A percentile compares a stretch with the other conserved stretches of the same genome.
Conservation (phyloP, 2,329 filamentous ascomycete genomes). For the Trichoderma harzianum region DNA sequence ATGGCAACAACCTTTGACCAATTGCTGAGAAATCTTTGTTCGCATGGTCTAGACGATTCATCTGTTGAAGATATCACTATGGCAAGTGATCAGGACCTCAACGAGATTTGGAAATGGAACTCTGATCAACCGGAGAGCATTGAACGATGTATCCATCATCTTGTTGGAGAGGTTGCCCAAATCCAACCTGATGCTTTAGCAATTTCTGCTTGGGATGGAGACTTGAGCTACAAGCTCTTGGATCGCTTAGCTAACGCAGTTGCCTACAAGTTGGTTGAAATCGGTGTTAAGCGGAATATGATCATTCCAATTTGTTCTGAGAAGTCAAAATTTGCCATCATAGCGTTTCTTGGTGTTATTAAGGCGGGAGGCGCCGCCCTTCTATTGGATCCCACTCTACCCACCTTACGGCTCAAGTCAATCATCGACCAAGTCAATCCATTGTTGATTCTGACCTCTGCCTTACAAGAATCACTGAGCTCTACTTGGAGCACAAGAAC, state of each 20-base stretch:
- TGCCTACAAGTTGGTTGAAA: not conserved
- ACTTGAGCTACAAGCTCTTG: slow-evolving; percentile 24
- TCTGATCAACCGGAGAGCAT: not conserved
- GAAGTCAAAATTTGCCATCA: slow-evolving; percentile 25
- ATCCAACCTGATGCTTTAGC: slow-evolving; percentile 18
- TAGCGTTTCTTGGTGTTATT: slow-evolving; percentile 26
- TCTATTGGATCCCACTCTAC: slow-evolving; percentile 15
- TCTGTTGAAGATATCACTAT: not conserved
- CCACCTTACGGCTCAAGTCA: not conserved
- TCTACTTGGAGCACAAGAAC: not conserved
- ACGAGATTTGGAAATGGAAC: slow-evolving; percentile 4
- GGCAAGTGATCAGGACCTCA: not conserved
- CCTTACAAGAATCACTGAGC: not conserved
- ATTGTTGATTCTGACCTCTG: not conserved
- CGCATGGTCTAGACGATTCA: not conserved
- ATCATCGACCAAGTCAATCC: not conserved
- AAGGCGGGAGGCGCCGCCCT: slow-evolving; percentile 29
- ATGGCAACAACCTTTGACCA: not conserved
- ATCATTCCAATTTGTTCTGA: slow-evolving; percentile 31
- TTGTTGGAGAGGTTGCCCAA: not conserved
- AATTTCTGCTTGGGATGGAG: slow-evolving; percentile 26
- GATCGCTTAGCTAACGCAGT: slow-evolving; percentile 13
- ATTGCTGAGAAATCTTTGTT: not conserved
- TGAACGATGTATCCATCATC: slow-evolving; percentile 4
- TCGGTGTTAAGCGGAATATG: slow-evolving; percentile 23